These are phyloP conservation scores for Cryomyces antarcticus DNA, from an alignment of 495 filamentous ascomycete species.

Conservation along the genomic window DNA sequence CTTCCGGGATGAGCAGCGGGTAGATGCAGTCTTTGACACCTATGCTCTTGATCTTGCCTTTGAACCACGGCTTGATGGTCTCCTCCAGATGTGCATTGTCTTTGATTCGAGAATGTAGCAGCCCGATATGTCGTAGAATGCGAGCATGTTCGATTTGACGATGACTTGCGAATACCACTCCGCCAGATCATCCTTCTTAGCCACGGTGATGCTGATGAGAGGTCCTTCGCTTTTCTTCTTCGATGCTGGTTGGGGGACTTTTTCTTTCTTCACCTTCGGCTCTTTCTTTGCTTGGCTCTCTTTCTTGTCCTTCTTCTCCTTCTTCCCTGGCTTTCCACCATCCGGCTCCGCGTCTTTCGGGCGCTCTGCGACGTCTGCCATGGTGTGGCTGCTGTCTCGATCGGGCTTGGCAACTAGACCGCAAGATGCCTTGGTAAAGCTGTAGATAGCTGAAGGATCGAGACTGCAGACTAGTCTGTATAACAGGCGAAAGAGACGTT, in stretches of 20 bases:
- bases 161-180: slow-evolving; percentile 94
- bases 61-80: slow-evolving; percentile 69
- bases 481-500: no score
- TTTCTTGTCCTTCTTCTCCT: slow-evolving; percentile 10
- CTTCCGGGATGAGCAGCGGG: slow-evolving; percentile 79
- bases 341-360: no score
- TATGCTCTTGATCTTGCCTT: slow-evolving; percentile 63
- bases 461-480: no score
- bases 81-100: slow-evolving; percentile 78
- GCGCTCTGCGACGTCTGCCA: no score
- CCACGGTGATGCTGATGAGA: slow-evolving; percentile 67
- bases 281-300: slow-evolving; percentile 1
- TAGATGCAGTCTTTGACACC: slow-evolving; percentile 91
- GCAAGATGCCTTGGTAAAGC: no score
- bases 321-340: background rate
- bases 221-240: slow-evolving; percentile 37
- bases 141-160: slow-evolving; percentile 84
- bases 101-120: slow-evolving; percentile 76
- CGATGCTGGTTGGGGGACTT: background rate
- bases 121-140: slow-evolving; percentile 84
- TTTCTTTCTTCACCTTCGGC: slow-evolving; percentile 2
- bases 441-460: no score
- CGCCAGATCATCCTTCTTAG: slow-evolving; percentile 72
- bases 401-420: no score
- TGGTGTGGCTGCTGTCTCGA: no score